Base-by-base conservation (phyloP, 345 rosid genomes). In the Sisymbrium irio region DNA sequence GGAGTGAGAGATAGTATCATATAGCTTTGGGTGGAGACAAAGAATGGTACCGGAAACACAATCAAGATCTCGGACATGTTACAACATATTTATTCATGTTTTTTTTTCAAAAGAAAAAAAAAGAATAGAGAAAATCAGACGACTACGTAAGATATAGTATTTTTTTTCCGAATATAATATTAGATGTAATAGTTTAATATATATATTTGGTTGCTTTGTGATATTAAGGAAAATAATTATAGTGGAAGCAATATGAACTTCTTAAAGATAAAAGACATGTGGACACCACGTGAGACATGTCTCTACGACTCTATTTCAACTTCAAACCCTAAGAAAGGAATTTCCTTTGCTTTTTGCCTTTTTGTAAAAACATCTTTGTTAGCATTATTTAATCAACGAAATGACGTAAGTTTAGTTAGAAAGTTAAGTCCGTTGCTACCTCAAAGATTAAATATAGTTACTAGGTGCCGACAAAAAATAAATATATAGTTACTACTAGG, bases 61-160 rank as follows among this genome's bases (percentile, higher is more conserved):
- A 18, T 79, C 81, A 65, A 63, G 67, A 72, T 65, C 76, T 75
- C 42, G 67, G 77, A 75, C 86, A 78, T 53, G 76, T 65, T 66
- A 69, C 57, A 25, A 60, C 62, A 54, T 65, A 73, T 66, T 49
- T 78, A 59, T 57, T 59, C 65, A 17, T 47, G 27, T 33, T 57
- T 66, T 49, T 33, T 37, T 32, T 27, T 27, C 2, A 14, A 17
- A 45, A 45, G 0, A 1, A 10, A 17, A 15, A 53, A 35, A 18
- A 19, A 11, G 27, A 56, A 0, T 17, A 33, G 4, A 56, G 25
- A 35, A 9, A 13, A 11, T 28, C 14, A 40, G 4, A 69, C 1
- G n/a, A 3, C 1, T 30, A 68, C 1, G 7, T 47, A 2, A 61
- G 11, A 9, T 49, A 36, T 37, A n/a, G n/a, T n/a, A 22, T 47